Evolutionary conservation across 345 rosid genomes (phyloP).

Genomic region (Cardamine resedifolia): DNA sequence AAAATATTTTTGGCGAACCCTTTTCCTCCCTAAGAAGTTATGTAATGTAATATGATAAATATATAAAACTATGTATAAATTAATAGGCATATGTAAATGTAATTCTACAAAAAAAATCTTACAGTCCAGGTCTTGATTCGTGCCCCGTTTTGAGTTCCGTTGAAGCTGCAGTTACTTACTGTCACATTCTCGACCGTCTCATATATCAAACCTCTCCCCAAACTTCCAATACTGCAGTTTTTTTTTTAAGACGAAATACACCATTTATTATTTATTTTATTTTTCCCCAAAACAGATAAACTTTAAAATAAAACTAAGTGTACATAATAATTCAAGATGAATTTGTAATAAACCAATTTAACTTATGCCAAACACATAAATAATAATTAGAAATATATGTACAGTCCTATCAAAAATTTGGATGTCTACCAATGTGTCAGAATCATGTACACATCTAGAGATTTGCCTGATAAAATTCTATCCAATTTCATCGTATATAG

Average conservation of each 20-base stretch:
- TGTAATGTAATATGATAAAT: not conserved
- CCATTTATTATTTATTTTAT: too few species aligned
- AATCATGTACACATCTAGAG: too few species aligned
- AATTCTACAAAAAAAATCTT: not conserved
- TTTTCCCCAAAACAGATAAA: too few species aligned
- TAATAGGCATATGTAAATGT: not conserved
- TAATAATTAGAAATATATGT: too few species aligned
- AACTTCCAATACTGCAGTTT: conserved; percentile 19
- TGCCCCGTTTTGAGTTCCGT: conserved; percentile 10
- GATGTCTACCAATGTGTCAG: too few species aligned
- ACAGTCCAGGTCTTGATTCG: conserved; percentile 22
- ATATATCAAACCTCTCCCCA: not conserved
- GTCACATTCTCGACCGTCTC: not conserved
- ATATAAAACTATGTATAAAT: not conserved
- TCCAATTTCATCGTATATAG: not conserved
- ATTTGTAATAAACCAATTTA: too few species aligned
- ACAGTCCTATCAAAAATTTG: too few species aligned
- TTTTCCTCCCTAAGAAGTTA: conserved; percentile 2
- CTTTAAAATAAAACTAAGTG: not conserved
- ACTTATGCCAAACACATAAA: too few species aligned
- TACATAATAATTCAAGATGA: too few species aligned
- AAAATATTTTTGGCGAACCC: conserved; percentile 1
- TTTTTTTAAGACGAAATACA: not conserved
- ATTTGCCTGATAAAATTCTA: not conserved
- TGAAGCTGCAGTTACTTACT: conserved; percentile 11